Evolutionary conservation across 441 rosid genomes (phyloP).

Genomic region (Populus hybrid): DNA sequence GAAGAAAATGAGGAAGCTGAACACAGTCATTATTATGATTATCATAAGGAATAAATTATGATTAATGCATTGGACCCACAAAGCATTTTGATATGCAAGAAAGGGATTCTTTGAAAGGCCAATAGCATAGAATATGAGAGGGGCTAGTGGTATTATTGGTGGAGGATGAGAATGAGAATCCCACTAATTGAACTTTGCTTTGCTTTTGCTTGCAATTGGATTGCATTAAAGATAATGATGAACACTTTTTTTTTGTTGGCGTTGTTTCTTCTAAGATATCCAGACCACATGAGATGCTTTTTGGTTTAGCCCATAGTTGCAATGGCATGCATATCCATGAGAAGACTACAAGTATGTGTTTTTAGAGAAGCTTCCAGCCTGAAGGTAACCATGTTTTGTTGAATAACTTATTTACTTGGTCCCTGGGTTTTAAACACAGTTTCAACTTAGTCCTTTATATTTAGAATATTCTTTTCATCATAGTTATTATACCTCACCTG

Average conservation of each 20-base stretch:
- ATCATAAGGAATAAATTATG: constrained; percentile 21
- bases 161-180: constrained; percentile 57
- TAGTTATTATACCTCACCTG: too few relatives aligned
- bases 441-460: neutral
- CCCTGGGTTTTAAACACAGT: neutral
- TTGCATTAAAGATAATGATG: neutral
- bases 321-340: neutral
- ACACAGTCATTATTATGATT: constrained; percentile 14
- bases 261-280: neutral
- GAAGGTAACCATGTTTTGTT: neutral
- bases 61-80: constrained; percentile 50
- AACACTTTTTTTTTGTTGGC: neutral
- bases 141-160: constrained; percentile 13
- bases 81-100: constrained; percentile 28
- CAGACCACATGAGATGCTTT: neutral
- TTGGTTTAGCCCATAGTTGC: neutral
- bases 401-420: too few relatives aligned
- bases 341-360: neutral
- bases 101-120: constrained; percentile 10
- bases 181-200: constrained; percentile 30
- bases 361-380: too few relatives aligned
- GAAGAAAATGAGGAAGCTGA: constrained; percentile 14
- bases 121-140: constrained; percentile 15
- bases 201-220: neutral
- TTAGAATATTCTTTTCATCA: too few relatives aligned